phyloP scores from a whole-genome alignment of 176 grass and related monocot species.

The Poa annua region DNA sequence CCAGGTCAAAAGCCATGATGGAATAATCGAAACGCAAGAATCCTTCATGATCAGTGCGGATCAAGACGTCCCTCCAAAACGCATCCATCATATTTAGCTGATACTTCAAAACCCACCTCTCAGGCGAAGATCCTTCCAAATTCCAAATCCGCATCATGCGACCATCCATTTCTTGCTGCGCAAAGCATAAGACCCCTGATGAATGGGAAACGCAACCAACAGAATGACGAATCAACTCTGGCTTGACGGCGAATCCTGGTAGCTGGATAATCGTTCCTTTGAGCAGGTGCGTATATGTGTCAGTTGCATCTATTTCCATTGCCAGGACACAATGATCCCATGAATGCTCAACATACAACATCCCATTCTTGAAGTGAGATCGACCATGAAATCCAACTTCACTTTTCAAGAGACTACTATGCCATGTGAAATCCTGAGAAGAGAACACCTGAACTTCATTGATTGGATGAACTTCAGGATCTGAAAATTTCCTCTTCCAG shows the following conservation, averaged over 20 bases:
- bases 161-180: not conserved
- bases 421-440: not conserved
- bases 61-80: constrained; percentile 23
- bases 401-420: not conserved
- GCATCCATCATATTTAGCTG: constrained; percentile 6
- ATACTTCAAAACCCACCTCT: constrained; percentile 37
- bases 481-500: not conserved
- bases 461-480: not conserved
- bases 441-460: not conserved
- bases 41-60: not conserved
- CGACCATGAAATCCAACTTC: not conserved
- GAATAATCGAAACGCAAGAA: constrained; percentile 12
- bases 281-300: not conserved
- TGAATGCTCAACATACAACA: not conserved
- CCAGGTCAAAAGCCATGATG: constrained; percentile 26
- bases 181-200: constrained; percentile 30
- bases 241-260: not conserved
- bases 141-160: constrained; percentile 28
- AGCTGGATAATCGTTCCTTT: not conserved
- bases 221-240: not conserved
- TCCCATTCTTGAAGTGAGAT: not conserved
- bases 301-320: not conserved
- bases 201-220: not conserved
- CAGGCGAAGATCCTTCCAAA: constrained; percentile 11
- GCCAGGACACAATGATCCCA: not conserved